Base-by-base conservation (phyloP, 2,329 filamentous ascomycete genomes). In the Aspergillus sp. region DNA sequence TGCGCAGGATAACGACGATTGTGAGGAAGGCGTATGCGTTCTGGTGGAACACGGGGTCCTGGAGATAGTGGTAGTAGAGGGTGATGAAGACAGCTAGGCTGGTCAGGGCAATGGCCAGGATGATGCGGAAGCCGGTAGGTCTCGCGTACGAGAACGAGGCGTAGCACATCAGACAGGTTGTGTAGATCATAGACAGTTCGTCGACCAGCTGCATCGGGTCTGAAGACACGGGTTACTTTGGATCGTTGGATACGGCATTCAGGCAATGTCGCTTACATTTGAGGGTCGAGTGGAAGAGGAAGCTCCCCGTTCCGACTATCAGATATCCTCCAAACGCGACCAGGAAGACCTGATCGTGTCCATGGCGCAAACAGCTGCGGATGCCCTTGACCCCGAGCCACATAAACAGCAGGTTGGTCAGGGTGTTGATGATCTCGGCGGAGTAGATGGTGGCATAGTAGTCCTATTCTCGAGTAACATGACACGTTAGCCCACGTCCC, bases 321-420 rank as follows among this genome's bases (percentile, higher is more conserved):
- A 78, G 58, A 50, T 78, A 80, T 30, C 75, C 76, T 38, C 69
- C 49, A 45, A 77, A 82, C 19, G 72, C 70, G 3, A 93, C 64
- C 30, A 82, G 53, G 60, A 93, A 93, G 37, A 93, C 80, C 10
- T 60, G 64, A 34, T 86, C 82, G 58, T 94, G 85, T 11, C 71
- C 69, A 58, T 93, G 70, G 42, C 69, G 71, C 24, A 80, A 52
- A 56, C 85, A 93, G 56, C 78, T 86, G 34, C 68, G 63, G 40
- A 91, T 75, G 15, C 88, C 88, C 52, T 80, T 81, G 44, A 75
- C 61, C 5, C 85, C 85, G 13, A 93, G 72, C 57, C 72, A 82
- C 47, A 93, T 68, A 58, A 94, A 94, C 15, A 91, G 64, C 3
- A 82, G 56, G 56, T 94, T 94, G 20, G 86, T 94, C 19, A 88